phyloP scores from a whole-genome alignment of 371 early-diverging fungal species.

The Batkoa obscura region DNA sequence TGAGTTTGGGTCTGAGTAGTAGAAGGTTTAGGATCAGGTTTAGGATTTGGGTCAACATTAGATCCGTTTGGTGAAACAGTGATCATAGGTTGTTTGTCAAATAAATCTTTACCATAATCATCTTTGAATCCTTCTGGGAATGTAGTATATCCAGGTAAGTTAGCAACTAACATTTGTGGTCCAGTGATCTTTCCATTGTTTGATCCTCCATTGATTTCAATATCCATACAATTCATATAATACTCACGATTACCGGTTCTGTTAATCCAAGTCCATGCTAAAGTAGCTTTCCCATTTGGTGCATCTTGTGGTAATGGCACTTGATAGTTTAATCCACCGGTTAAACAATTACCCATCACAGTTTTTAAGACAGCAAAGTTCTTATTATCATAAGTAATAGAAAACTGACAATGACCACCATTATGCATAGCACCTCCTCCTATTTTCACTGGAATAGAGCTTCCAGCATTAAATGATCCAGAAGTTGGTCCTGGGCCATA shows the following conservation, averaged over 20 bases:
- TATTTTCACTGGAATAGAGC: conserved; percentile 10
- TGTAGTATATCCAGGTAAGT: not conserved
- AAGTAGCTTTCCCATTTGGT: conserved; percentile 14
- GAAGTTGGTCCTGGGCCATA: conserved; percentile 3
- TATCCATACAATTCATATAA: conserved; percentile 9
- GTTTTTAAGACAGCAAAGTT: conserved; percentile 5
- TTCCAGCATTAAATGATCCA: conserved; percentile 13
- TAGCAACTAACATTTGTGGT: not conserved
- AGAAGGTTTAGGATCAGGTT: no score
- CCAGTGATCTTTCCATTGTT: conserved; percentile 1
- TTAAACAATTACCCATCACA: conserved; percentile 1
- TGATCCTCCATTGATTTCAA: conserved; percentile 1
- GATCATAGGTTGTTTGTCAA: not conserved
- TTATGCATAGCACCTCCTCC: not conserved
- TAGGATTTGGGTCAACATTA: not conserved
- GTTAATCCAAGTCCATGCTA: conserved; percentile 5
- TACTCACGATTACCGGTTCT: not conserved
- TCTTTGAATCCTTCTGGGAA: conserved; percentile 1
- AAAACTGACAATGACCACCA: conserved; percentile 8
- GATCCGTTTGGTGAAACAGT: not conserved
- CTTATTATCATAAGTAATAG: conserved; percentile 5
- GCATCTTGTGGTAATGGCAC: conserved; percentile 18
- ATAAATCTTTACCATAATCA: not conserved
- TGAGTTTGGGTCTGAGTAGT: no score
- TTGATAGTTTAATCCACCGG: conserved; percentile 7